phyloP scores from a whole-genome alignment of 768 basidiomycete species.

The Leccinum rimulosum region DNA sequence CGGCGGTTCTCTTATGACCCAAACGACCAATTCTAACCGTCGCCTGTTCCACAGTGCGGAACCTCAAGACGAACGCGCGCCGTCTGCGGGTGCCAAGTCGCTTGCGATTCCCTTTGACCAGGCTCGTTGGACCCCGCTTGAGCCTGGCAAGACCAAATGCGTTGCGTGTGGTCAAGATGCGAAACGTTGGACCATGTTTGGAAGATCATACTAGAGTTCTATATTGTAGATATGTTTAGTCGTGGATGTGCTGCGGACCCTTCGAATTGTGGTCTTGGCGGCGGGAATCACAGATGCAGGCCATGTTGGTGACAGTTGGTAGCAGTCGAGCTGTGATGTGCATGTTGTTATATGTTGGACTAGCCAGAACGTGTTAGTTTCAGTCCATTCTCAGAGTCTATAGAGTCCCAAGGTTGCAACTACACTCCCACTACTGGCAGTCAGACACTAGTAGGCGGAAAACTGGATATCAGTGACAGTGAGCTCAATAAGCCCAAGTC shows the following conservation, averaged over 20 bases:
- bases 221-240: background rate
- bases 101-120: conserved; percentile 97
- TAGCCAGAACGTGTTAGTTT: no score
- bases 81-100: conserved; percentile 96
- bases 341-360: no score
- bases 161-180: conserved; percentile 83
- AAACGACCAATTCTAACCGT: background rate
- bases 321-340: no score
- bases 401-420: no score
- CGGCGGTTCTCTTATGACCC: background rate
- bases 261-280: no score
- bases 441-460: no score
- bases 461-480: no score
- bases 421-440: no score
- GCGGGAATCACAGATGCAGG: no score
- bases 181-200: conserved; percentile 97
- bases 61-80: conserved; percentile 90
- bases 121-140: conserved; percentile 72
- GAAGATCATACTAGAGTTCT: conserved; percentile 66
- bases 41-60: conserved; percentile 54
- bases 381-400: no score
- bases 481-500: no score
- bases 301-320: no score
- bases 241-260: background rate
- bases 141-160: conserved; percentile 85